phyloP scores from a whole-genome alignment of 805 yeast genomes.

The Cyberlindnera maclurae region DNA sequence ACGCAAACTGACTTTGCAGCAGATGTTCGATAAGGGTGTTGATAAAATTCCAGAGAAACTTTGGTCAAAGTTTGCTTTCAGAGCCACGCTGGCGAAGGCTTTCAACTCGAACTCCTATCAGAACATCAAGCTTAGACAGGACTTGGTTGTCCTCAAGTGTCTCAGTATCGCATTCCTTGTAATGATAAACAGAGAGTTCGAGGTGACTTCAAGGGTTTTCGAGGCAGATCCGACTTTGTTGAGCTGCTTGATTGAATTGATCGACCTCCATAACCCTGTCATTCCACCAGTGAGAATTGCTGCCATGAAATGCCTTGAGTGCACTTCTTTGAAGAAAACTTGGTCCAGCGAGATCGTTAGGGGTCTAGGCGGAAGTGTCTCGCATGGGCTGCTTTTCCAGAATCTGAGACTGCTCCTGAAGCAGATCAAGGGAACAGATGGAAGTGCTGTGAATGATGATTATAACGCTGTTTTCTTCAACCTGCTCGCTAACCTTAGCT shows the following conservation, averaged over 20 bases:
- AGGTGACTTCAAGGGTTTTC: slow-evolving; percentile 56
- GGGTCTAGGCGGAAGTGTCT: slow-evolving; percentile 77
- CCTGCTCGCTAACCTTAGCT: slow-evolving; percentile 55
- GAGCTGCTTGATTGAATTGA: slow-evolving; percentile 60
- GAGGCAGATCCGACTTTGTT: slow-evolving; percentile 68
- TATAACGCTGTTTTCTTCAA: slow-evolving; percentile 45
- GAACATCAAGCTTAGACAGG: slow-evolving; percentile 46
- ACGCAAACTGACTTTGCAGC: slow-evolving; percentile 45
- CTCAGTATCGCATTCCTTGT: slow-evolving; percentile 59
- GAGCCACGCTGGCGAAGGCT: slow-evolving; percentile 63
- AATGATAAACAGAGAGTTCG: slow-evolving; percentile 48
- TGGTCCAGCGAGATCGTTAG: slow-evolving; percentile 75
- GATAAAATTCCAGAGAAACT: slow-evolving; percentile 52
- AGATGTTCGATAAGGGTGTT: slow-evolving; percentile 55
- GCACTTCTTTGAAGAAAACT: slow-evolving; percentile 55
- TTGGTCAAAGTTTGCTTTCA: slow-evolving; percentile 57
- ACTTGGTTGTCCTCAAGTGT: slow-evolving; percentile 57
- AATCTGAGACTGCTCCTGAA: slow-evolving; percentile 58
- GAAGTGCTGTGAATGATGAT: slow-evolving; percentile 36
- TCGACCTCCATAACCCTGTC: slow-evolving; percentile 57
- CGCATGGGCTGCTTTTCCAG: slow-evolving; percentile 77
- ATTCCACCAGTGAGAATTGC: slow-evolving; percentile 48
- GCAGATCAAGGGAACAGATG: slow-evolving; percentile 35
- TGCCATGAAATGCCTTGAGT: slow-evolving; percentile 61
- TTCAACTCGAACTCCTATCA: slow-evolving; percentile 53